Percentiles rank a stretch among this genome's conserved stretches.
Evolutionary conservation across 768 basidiomycete genomes (phyloP).

Genomic region (Leccinellum luteum): DNA sequence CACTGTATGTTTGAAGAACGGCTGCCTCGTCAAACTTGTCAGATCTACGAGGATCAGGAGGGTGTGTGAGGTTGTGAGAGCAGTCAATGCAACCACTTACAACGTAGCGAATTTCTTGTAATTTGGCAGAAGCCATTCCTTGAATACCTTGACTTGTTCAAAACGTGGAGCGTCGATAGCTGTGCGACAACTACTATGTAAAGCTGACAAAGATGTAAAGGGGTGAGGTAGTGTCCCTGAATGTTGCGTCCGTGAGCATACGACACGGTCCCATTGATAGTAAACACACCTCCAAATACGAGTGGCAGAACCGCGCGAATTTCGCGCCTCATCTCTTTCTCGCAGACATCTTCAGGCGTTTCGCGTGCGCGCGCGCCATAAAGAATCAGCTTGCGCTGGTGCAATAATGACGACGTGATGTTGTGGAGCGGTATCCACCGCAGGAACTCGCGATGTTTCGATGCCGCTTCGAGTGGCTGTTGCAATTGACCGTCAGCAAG

Average conservation of each 20-base stretch:
- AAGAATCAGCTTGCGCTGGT: conserved; percentile 67
- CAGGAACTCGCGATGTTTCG: conserved; percentile 69
- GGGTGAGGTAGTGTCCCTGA: conserved; percentile 33
- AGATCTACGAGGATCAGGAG: conserved; percentile 15
- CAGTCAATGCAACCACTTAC: conserved; percentile 33
- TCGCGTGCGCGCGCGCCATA: conserved; percentile 68
- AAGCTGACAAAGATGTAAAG: conserved; percentile 36
- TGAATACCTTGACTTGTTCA: conserved; percentile 70
- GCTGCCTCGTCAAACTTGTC: conserved; percentile 32
- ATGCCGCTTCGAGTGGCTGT: conserved; percentile 28
- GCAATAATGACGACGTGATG: conserved; percentile 54
- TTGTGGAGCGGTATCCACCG: conserved; percentile 70
- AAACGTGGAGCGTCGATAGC: conserved; percentile 60
- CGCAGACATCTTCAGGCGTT: conserved; percentile 67
- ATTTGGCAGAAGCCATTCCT: conserved; percentile 73
- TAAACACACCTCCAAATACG: conserved; percentile 58
- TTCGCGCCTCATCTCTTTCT: conserved; percentile 69
- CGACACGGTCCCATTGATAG: background rate
- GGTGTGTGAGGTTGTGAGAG: background rate
- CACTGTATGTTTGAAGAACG: conserved; percentile 55
- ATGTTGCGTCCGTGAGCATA: conserved; percentile 9
- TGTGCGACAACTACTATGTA: conserved; percentile 43
- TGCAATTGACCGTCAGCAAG: background rate
- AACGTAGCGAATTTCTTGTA: conserved; percentile 51
- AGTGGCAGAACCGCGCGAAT: conserved; percentile 62